Evolutionary conservation across 2,329 filamentous ascomycete genomes (phyloP), one percentile per base, ranked within the genome.

Genomic region (Monosporascus cannonballus): DNA sequence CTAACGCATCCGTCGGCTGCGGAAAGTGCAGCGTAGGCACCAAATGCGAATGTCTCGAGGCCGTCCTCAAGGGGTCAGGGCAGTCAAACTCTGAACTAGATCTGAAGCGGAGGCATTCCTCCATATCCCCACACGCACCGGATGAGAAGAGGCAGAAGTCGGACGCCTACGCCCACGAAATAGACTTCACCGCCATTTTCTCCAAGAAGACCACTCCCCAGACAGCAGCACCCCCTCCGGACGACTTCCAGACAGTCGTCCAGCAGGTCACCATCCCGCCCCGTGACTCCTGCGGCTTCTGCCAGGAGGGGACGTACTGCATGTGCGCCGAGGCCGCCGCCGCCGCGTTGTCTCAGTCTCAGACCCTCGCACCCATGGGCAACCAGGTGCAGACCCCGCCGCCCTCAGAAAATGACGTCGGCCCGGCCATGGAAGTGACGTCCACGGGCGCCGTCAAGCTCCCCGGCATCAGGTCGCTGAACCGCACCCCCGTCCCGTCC

Each of bases 211-310:
- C 73, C 60, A 57, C 70, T 57, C 46, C 65, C 67, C 20, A 71
- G 48, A 57, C 70, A 46, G 51, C 60, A 46, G 50, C 61, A 25
- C 22, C 42, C 11, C 15, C 42, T 15, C 51, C 62, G 20, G 44
- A 55, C 36, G 49, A 59, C 53, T 64, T 60, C 53, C 66, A 67
- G 9, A 67, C 73, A 18, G 64, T 72, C 2, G 53, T 56, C 34
- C 62, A 61, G 52, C 22, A 57, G 20, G 46, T 53, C 4, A 58
- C 64, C 15, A 69, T 78, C 42, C 71, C 75, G 11, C 75, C 79
- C 5, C 79, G 82, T 56, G 89, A 93, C 61, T 80, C 82, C 20
- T 94, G 89, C 67, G 89, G 89, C 6, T 94, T 94, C 71, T 94
- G 89, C 70, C 83, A 86, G 56, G 87, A 92, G 54, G 88, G 87